These are phyloP conservation scores for Chalaropsis ovoidea DNA, from an alignment of 2,329 filamentous ascomycete species.

Conservation along the genomic window DNA sequence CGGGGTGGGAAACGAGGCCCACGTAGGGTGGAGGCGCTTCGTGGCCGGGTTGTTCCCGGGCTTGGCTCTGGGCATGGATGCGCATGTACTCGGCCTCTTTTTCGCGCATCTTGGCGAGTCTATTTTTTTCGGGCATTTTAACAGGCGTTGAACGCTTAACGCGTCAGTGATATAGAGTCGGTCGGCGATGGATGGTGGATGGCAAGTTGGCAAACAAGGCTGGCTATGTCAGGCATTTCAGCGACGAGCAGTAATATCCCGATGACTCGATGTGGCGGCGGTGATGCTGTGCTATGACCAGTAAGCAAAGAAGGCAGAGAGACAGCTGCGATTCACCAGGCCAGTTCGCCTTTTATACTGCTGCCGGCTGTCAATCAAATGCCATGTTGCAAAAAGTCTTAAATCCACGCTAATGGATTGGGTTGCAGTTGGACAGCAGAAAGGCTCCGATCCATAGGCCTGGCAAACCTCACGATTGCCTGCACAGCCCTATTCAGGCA, in stretches of 20 bases:
- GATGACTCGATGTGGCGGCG: neutral
- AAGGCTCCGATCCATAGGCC: neutral
- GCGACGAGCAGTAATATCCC: neutral
- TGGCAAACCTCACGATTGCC: neutral
- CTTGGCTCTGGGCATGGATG: constrained; percentile 12
- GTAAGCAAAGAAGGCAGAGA: no score
- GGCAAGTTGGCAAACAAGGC: no score
- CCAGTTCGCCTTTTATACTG: no score
- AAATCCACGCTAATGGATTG: neutral
- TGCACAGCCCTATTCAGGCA: constrained; percentile 3
- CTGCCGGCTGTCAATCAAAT: no score
- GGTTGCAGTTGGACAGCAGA: neutral
- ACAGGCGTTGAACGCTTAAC: neutral
- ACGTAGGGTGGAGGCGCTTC: constrained; percentile 4
- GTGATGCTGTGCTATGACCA: neutral
- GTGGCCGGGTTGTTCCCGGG: neutral
- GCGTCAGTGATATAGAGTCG: neutral
- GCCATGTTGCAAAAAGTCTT: neutral
- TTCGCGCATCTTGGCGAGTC: constrained; percentile 12
- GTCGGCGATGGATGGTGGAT: neutral
- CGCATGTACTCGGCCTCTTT: constrained; percentile 20
- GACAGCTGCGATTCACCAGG: no score
- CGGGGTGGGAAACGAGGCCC: neutral
- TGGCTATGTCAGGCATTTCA: neutral
- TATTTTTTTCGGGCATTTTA: constrained; percentile 3